phyloP scores from a whole-genome alignment of 345 rosid species.

The Ceriops tagal region DNA sequence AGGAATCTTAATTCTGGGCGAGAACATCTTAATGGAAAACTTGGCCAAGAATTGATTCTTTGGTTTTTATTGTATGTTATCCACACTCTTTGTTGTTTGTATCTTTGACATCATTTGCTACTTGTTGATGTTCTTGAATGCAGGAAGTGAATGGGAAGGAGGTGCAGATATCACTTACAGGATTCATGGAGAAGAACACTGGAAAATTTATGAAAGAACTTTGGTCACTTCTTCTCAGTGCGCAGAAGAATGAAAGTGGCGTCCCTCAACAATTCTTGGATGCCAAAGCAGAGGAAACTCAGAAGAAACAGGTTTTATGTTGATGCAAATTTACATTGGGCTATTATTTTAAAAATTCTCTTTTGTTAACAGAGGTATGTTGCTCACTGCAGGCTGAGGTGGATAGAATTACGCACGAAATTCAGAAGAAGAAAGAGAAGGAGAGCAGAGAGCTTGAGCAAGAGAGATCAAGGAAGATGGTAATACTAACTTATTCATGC shows the following conservation, averaged over 20 bases:
- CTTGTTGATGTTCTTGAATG: slow-evolving; percentile 6
- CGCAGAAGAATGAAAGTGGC: slow-evolving; percentile 81
- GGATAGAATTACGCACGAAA: slow-evolving; percentile 52
- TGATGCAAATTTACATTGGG: slow-evolving; percentile 8
- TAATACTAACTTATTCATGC: slow-evolving; percentile 70
- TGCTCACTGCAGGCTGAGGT: slow-evolving; percentile 56
- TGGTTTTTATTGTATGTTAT: background rate
- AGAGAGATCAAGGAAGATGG: slow-evolving; percentile 59
- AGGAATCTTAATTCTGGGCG: slow-evolving; percentile 8
- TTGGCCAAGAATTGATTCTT: slow-evolving; percentile 18
- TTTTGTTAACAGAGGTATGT: slow-evolving; percentile 11
- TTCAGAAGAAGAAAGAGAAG: slow-evolving; percentile 62
- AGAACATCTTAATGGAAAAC: background rate
- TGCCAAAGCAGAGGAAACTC: slow-evolving; percentile 78
- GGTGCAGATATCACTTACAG: slow-evolving; percentile 79
- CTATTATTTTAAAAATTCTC: background rate
- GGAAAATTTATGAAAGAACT: slow-evolving; percentile 98
- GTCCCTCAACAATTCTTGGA: slow-evolving; percentile 89
- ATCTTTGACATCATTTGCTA: background rate
- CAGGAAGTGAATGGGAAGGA: slow-evolving; percentile 92
- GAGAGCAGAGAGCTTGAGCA: slow-evolving; percentile 54
- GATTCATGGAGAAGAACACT: slow-evolving; percentile 98
- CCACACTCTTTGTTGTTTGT: background rate
- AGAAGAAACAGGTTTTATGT: slow-evolving; percentile 59
- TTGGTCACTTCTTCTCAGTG: slow-evolving; percentile 89